These are phyloP conservation scores for Trichoderma virens DNA, from an alignment of 495 filamentous ascomycete species.

Conservation along the genomic window DNA sequence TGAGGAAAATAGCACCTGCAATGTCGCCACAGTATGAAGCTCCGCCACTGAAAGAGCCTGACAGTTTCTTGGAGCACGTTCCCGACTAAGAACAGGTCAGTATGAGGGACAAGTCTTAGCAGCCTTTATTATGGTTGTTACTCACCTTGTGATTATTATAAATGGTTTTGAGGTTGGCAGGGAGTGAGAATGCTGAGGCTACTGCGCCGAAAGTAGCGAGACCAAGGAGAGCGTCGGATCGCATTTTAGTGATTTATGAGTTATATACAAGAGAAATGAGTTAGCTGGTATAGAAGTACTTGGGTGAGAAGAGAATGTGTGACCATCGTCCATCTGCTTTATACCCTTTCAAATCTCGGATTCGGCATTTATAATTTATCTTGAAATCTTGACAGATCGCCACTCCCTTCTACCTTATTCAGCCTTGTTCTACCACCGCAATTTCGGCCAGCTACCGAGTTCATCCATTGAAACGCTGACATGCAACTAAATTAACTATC, in stretches of 20 bases:
- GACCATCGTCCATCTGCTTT: background rate
- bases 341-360: background rate
- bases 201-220: background rate
- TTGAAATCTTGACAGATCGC: background rate
- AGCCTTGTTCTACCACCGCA: background rate
- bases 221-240: background rate
- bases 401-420: background rate
- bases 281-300: too few relatives aligned
- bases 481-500: background rate
- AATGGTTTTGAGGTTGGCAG: constrained; percentile 1
- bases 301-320: background rate
- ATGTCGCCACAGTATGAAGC: background rate
- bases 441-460: background rate
- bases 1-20: background rate
- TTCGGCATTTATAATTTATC: background rate
- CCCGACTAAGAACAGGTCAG: background rate
- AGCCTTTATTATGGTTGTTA: too few relatives aligned
- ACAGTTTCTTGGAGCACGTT: background rate
- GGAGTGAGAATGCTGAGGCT: background rate
- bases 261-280: background rate
- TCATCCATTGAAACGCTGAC: background rate
- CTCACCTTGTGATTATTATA: constrained; percentile 2
- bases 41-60: background rate
- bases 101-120: too few relatives aligned
- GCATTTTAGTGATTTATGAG: background rate